A percentile compares a stretch with the other conserved stretches of the same genome.
Evolutionary conservation across 352 stramenopile genomes (phyloP).

Genomic region (Phytophthora macrochlamydospora): DNA sequence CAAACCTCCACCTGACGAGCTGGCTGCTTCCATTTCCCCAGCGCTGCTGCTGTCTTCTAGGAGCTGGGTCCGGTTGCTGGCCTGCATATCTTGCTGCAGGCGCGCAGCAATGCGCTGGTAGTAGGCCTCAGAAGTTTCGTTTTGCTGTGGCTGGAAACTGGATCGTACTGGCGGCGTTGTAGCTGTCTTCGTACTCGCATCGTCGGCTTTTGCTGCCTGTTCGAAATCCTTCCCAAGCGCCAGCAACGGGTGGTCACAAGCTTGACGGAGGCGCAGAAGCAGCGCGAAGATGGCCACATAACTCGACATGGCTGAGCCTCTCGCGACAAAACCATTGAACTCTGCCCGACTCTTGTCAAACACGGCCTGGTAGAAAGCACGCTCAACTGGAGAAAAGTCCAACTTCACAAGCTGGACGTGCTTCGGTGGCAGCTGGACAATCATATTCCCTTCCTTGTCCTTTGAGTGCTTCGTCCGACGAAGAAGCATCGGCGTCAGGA

Average conservation of each 20-base stretch:
- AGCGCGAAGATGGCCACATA: constrained; percentile 92
- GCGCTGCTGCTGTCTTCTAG: constrained; percentile 5
- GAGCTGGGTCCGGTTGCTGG: constrained; percentile 27
- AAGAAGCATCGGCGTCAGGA: constrained; percentile 80
- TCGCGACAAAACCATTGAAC: constrained; percentile 89
- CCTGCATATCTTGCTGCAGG: constrained; percentile 56
- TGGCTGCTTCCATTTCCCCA: constrained; percentile 2
- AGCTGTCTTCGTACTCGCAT: background rate
- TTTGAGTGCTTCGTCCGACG: constrained; percentile 86
- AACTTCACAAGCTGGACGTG: constrained; percentile 70
- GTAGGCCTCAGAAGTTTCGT: constrained; percentile 64
- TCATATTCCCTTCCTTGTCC: constrained; percentile 60
- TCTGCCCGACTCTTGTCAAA: constrained; percentile 85
- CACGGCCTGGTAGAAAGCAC: constrained; percentile 87
- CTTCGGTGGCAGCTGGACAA: constrained; percentile 80
- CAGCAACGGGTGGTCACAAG: constrained; percentile 90
- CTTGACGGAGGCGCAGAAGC: constrained; percentile 86
- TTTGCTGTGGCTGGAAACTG: constrained; percentile 50
- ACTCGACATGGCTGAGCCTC: constrained; percentile 70
- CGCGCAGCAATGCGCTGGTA: constrained; percentile 62
- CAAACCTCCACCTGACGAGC: constrained; percentile 22
- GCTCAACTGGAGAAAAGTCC: constrained; percentile 76
- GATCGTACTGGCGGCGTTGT: constrained; percentile 8
- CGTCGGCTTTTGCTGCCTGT: constrained; percentile 31
- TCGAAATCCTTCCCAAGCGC: constrained; percentile 74